Evolutionary conservation across 805 yeast species (phyloP), one percentile per base, ranked within the genome.

Genomic region (Monosporozyma yasuniensis): DNA sequence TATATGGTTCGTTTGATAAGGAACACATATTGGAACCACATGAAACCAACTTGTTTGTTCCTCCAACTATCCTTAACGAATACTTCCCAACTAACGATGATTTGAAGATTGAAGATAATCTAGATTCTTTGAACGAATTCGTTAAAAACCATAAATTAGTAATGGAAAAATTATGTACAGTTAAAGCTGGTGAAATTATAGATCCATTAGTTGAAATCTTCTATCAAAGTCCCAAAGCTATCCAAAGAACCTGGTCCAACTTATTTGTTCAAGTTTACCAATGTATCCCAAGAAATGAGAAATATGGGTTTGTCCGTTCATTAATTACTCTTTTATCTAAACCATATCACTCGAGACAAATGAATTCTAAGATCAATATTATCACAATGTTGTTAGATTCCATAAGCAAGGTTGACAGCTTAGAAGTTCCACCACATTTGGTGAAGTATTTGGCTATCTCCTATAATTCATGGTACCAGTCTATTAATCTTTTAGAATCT

Each of bases 381-480:
- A 78, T 95, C 9, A 87, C 86, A 54, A 82, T 93, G 1, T 68
- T 93, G 54, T 69, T 95, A 42, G 95, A 84, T 56, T 96, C 95
- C 38, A 77, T 87, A n/a, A 81, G 90, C 1, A 71, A 74, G 52
- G 82, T 95, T 54, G 79, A 81, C 9, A 80, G 74, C 9, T 64
- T 88, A 9, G 95, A 86, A 54, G 69, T 95, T 18, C 99, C 99
- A 2, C 98, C 99, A 2, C 96, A 91, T 66, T 74, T 95, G 41
- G 81, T 90, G 34, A 93, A 90, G 63, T 89, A 88, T 57, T 70
- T 93, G 32, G 96, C 96, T 5, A 75, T 81, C 49, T 84, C 90
- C 50, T 93, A 84, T 65, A 83, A 87, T 63, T 84, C 95, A 1
- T 91, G 98, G 96, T 84, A 88, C 57, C 84, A 87, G 46, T 86